These are phyloP conservation scores for Aphanomyces euteiches DNA, from an alignment of 352 stramenopile species.

Conservation along the genomic window DNA sequence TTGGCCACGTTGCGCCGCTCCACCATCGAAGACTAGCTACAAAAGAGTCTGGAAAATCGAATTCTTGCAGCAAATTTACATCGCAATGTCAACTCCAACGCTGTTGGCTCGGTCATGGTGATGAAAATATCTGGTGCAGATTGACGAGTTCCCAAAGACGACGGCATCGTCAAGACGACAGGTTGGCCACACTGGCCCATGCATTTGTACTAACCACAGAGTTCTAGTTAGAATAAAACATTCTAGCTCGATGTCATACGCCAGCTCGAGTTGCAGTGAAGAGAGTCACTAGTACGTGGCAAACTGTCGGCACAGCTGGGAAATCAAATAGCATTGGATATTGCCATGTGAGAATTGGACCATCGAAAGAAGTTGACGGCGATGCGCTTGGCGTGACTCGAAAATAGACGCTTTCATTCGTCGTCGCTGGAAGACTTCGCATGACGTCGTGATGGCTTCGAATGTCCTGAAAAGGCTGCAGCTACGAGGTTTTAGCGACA, in stretches of 20 bases:
- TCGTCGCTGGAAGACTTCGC: too few species aligned
- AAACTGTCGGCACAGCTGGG: background rate
- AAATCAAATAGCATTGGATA: slow-evolving; percentile 26
- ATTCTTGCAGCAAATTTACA: background rate
- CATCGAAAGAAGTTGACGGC: background rate
- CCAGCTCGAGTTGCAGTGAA: background rate
- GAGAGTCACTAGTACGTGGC: background rate
- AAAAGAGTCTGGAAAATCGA: background rate
- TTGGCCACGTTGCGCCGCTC: slow-evolving; percentile 41
- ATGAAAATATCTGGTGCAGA: too few species aligned
- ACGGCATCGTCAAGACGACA: too few species aligned
- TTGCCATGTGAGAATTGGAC: slow-evolving; percentile 13
- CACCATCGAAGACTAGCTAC: slow-evolving; percentile 42
- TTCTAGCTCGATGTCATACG: too few species aligned
- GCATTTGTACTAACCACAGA: slow-evolving; percentile 13
- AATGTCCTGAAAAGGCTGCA: slow-evolving; percentile 1
- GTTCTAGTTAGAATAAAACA: too few species aligned
- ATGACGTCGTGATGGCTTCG: background rate
- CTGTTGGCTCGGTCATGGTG: too few species aligned
- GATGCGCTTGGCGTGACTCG: too few species aligned
- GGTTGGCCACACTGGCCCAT: background rate
- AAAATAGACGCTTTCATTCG: too few species aligned
- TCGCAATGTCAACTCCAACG: too few species aligned
- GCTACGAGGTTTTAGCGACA: too few species aligned
- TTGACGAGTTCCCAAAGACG: too few species aligned